Percentiles rank a stretch among this genome's conserved stretches.
These are phyloP conservation scores for Alternaria angustiovoidea DNA, from an alignment of 2,329 filamentous ascomycete genomes.

Conservation along the genomic window DNA sequence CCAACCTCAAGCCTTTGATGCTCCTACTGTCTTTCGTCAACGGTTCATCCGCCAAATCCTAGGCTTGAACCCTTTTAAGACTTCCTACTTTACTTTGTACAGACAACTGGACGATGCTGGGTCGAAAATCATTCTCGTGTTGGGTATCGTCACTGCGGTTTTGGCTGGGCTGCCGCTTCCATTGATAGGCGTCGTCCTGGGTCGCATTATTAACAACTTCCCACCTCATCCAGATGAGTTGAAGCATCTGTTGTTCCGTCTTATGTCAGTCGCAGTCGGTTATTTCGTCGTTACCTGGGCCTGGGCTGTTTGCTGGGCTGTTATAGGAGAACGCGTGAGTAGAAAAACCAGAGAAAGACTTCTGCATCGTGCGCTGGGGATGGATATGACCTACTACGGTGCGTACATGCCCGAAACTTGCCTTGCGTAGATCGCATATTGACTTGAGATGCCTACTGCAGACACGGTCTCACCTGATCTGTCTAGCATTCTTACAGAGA, in stretches of 20 bases:
- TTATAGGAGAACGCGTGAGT: constrained; percentile 60
- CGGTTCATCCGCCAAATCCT: constrained; percentile 51
- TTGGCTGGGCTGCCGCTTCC: constrained; percentile 66
- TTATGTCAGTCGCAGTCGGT: constrained; percentile 56
- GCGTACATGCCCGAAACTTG: not conserved
- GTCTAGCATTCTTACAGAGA: constrained; percentile 56
- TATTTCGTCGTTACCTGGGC: constrained; percentile 61
- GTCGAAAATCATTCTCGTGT: constrained; percentile 47
- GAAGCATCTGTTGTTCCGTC: constrained; percentile 50
- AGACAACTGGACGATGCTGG: constrained; percentile 53
- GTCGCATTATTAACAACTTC: constrained; percentile 60
- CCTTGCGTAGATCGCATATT: not conserved
- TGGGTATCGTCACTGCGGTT: constrained; percentile 55
- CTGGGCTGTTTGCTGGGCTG: constrained; percentile 60
- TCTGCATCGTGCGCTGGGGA: constrained; percentile 58
- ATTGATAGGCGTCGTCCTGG: constrained; percentile 68
- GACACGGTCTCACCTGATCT: constrained; percentile 60
- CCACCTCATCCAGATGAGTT: constrained; percentile 58
- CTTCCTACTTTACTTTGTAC: constrained; percentile 61
- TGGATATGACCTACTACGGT: constrained; percentile 61
- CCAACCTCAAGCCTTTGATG: constrained; percentile 43
- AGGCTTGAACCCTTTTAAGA: constrained; percentile 55
- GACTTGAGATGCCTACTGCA: not conserved
- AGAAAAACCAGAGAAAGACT: constrained; percentile 57
- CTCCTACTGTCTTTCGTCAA: constrained; percentile 41